Conservation (phyloP, 1,284 basidiomycete species). For the Tilletia caries region DNA sequence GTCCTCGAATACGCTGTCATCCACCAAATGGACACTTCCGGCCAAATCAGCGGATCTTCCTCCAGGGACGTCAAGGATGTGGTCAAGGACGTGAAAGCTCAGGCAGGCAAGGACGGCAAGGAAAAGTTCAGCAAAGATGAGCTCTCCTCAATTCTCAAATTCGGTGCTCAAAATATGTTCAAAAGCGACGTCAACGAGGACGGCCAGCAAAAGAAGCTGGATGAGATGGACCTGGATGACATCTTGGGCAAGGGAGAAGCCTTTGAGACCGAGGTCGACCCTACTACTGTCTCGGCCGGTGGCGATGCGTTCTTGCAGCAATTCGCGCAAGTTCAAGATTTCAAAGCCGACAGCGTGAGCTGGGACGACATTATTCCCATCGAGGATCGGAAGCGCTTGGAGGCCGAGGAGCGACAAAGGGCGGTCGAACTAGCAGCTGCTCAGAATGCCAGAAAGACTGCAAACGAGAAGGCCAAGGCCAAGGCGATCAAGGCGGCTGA, state of each 20-base stretch:
- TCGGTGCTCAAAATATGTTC: conserved; percentile 98
- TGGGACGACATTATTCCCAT: conserved; percentile 99
- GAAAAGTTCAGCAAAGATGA: conserved; percentile 80
- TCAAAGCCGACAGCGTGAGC: conserved; percentile 87
- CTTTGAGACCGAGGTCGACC: conserved; percentile 79
- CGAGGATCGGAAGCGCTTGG: conserved; percentile 81
- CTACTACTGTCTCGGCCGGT: conserved; percentile 75
- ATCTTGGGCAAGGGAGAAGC: conserved; percentile 95
- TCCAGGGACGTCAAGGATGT: conserved; percentile 78
- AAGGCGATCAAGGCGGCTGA: conserved; percentile 70
- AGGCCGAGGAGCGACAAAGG: conserved; percentile 57
- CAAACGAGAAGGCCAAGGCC: conserved; percentile 65
- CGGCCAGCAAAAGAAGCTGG: conserved; percentile 89
- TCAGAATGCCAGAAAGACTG: conserved; percentile 60
- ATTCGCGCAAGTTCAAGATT: conserved; percentile 92
- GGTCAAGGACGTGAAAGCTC: conserved; percentile 12
- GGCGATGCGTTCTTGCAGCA: conserved; percentile 93
- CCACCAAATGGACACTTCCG: conserved; percentile 99
- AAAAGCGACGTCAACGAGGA: conserved; percentile 80
- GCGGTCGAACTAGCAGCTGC: conserved; percentile 64
- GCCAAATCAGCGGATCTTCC: conserved; percentile 50
- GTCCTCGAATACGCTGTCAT: conserved; percentile 99
- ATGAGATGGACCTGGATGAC: conserved; percentile 98
- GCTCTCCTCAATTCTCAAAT: conserved; percentile 95
- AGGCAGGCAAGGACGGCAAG: conserved; percentile 23